Percentiles rank a stretch among this genome's conserved stretches.
phyloP scores from a whole-genome alignment of 306 rosid genomes.

The Hylodesmum podocarpum region DNA sequence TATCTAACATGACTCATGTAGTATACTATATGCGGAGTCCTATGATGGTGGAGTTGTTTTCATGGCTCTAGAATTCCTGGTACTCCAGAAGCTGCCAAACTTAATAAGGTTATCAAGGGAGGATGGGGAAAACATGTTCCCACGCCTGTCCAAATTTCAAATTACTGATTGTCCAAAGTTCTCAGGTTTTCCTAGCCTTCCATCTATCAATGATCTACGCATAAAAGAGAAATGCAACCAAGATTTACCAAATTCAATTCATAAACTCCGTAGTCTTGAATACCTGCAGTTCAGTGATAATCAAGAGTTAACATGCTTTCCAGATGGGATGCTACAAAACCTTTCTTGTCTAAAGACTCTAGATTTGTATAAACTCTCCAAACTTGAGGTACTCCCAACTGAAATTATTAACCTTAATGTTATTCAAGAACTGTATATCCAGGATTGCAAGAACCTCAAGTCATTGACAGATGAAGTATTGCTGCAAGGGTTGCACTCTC shows the following conservation, averaged over 20 bases:
- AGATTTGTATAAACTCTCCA: not conserved
- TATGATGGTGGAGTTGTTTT: conserved; percentile 9
- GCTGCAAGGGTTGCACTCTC: not conserved
- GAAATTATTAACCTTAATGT: not conserved
- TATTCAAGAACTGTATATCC: not conserved
- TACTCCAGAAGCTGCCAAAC: conserved; percentile 7
- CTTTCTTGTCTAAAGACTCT: conserved; percentile 20
- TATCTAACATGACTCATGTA: not conserved
- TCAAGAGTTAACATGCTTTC: conserved; percentile 2
- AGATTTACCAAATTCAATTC: conserved; percentile 9
- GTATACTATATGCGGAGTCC: not conserved
- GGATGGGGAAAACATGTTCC: conserved; percentile 3
- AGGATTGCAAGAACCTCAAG: not conserved
- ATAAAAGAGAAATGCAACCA: not conserved
- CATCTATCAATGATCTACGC: not conserved
- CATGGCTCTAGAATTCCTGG: conserved; percentile 4
- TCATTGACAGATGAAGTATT: conserved; percentile 8
- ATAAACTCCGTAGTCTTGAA: conserved; percentile 9
- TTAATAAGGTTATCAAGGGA: not conserved
- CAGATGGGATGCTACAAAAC: conserved; percentile 23
- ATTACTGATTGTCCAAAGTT: conserved; percentile 23
- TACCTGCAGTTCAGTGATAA: not conserved
- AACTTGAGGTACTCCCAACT: conserved; percentile 6
- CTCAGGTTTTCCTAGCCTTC: conserved; percentile 24
- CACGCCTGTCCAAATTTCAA: not conserved